Evolutionary conservation across 495 filamentous ascomycete genomes (phyloP).

Genomic region (Penicillium verhagenii): DNA sequence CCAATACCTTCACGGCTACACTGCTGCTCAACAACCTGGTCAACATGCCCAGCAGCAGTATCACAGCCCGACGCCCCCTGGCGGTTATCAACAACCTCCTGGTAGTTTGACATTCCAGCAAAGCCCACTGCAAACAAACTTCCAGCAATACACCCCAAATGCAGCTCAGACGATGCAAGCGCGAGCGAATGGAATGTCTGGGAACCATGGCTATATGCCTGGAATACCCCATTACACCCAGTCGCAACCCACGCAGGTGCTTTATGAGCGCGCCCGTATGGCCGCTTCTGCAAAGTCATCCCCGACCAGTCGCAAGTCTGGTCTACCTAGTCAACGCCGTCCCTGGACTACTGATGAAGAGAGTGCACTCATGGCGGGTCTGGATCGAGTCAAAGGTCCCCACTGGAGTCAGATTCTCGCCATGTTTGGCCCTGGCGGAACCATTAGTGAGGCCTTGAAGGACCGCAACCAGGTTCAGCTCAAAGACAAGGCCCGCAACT

Average conservation of each 20-base stretch:
- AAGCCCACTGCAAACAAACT: slow-evolving; percentile 39
- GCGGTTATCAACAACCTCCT: slow-evolving; percentile 37
- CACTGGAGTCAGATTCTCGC: slow-evolving; percentile 95
- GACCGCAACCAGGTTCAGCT: slow-evolving; percentile 93
- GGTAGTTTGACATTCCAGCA: slow-evolving; percentile 41
- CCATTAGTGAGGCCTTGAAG: slow-evolving; percentile 80
- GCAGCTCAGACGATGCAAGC: slow-evolving; percentile 35
- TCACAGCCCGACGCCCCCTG: slow-evolving; percentile 38
- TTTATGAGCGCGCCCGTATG: slow-evolving; percentile 80
- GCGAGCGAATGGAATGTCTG: slow-evolving; percentile 32
- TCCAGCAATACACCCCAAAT: slow-evolving; percentile 48
- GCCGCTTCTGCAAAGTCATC: slow-evolving; percentile 79
- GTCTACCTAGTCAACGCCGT: slow-evolving; percentile 76
- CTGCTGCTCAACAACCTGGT: slow-evolving; percentile 25
- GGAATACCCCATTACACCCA: slow-evolving; percentile 64
- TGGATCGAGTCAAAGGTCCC: slow-evolving; percentile 88
- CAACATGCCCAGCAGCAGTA: slow-evolving; percentile 31
- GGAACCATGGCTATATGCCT: slow-evolving; percentile 48
- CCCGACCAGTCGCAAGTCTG: slow-evolving; percentile 68
- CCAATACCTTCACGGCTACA: slow-evolving; percentile 32
- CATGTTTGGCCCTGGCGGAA: slow-evolving; percentile 81
- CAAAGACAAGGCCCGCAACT: slow-evolving; percentile 91
- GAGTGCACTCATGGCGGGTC: slow-evolving; percentile 85
- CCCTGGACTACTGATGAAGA: slow-evolving; percentile 93
- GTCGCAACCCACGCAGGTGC: slow-evolving; percentile 70